phyloP scores from a whole-genome alignment of 2,329 filamentous ascomycete genomes.

The Colletotrichum coccodes region DNA sequence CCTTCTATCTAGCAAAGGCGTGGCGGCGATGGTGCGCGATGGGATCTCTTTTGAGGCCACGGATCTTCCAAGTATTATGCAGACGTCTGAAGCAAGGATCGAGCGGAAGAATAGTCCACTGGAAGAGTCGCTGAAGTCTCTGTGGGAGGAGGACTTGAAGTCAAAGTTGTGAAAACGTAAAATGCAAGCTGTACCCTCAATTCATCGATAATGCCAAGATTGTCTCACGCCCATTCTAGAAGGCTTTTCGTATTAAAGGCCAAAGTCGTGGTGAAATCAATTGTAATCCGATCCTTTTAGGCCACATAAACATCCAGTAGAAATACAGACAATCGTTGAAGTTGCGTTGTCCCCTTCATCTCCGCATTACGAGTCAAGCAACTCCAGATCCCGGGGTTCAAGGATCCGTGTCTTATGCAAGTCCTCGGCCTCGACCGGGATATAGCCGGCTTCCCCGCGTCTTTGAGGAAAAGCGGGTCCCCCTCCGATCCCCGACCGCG shows the following conservation, averaged over 20 bases:
- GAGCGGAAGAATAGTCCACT: neutral
- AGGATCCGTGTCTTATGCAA: neutral
- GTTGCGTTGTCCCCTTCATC: neutral
- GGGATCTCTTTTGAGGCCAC: neutral
- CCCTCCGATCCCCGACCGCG: constrained; percentile 13
- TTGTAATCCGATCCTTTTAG: no score
- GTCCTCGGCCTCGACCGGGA: constrained; percentile 19
- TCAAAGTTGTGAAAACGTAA: neutral
- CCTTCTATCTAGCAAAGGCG: neutral
- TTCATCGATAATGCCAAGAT: neutral
- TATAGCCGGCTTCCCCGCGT: constrained; percentile 29
- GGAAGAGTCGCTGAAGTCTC: neutral
- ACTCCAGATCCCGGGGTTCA: neutral
- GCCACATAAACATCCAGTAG: no score
- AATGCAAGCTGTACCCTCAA: no score
- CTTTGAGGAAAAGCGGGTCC: neutral
- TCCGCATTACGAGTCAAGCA: constrained; percentile 1
- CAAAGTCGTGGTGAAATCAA: neutral
- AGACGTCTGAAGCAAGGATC: neutral
- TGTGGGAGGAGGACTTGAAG: neutral
- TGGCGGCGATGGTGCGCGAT: neutral
- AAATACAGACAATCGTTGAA: neutral
- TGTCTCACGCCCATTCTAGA: neutral
- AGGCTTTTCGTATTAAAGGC: no score
- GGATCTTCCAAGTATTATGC: neutral